Base-by-base conservation (phyloP, 768 basidiomycete species). In the Postia placenta region DNA sequence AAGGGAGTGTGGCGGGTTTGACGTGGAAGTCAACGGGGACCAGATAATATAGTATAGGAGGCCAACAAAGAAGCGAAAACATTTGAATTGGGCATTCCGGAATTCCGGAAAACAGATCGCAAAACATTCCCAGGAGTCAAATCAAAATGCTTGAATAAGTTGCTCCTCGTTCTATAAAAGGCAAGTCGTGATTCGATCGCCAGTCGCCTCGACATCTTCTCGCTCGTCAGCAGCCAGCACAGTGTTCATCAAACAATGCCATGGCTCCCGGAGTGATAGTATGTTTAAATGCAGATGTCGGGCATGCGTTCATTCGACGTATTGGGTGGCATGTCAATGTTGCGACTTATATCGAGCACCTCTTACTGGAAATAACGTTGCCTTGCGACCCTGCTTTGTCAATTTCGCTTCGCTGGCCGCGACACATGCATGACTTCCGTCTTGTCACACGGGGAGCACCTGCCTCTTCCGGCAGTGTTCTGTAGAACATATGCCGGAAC, bases 101-200 rank as follows among this genome's bases (percentile, higher is more conserved):
- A 61, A 57, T 57, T 60, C 56, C 58, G 54, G 56, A 64, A 64
- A 64, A 64, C 60, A 61, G 24, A 60, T 57, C 57, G 56, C 44
- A 57, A 56, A 56, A 54, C 51, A 57, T 61, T 61, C 57, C 60
- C 60, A 61, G 58, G 54, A 52, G 49, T 50, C 42, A 58, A 52
- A 58, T 48, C 54, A 50, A 55, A 56, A 53, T 58, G 27, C n/a
- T 14, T 51, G 52, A 54, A 52, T 43, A 42, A 49, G 55, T 50
- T 23, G 41, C 28, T 28, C 47, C 51, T 50, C 47, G 53, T 43
- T 22, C 58, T 54, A 28, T 30, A 54, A 55, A 47, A 23, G 55
- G 58, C 26, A 38, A 24, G 12, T 28, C 46, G 53, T 56, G 57
- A 58, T 52, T 56, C 40, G 22, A 23, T 24, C 46, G n/a, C n/a